Evolutionary conservation across 352 stramenopile species (phyloP).

Genomic region (Globisporangium paroecandrum): DNA sequence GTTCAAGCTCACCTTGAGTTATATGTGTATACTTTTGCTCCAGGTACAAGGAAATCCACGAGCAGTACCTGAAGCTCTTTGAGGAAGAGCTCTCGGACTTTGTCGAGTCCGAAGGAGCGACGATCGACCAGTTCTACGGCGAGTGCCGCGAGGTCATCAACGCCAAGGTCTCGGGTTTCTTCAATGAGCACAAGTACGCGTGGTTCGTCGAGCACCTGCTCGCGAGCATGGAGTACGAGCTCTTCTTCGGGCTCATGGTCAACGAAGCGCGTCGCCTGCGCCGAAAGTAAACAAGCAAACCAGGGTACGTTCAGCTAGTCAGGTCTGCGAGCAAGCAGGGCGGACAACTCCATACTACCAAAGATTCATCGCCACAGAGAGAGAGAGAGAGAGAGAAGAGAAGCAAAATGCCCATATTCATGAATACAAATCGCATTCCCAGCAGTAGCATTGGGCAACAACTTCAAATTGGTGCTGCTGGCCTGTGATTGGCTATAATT

Average conservation of each 20-base stretch:
- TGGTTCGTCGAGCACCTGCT: slow-evolving; percentile 81
- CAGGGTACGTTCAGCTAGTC: neutral
- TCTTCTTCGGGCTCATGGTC: slow-evolving; percentile 78
- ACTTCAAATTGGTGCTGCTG: neutral
- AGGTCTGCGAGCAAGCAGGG: neutral
- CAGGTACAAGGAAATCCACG: slow-evolving; percentile 75
- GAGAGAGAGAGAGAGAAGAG: neutral
- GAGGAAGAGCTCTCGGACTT: slow-evolving; percentile 74
- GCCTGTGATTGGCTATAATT: slow-evolving; percentile 8
- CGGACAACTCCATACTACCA: neutral
- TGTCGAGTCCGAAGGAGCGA: slow-evolving; percentile 59
- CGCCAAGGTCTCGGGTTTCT: slow-evolving; percentile 57
- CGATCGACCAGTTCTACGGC: slow-evolving; percentile 64
- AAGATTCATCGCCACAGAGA: neutral
- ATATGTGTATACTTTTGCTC: neutral
- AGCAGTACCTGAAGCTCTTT: slow-evolving; percentile 72
- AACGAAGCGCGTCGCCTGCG: slow-evolving; percentile 69
- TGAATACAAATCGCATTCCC: neutral
- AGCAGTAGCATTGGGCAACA: neutral
- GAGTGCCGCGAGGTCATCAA: slow-evolving; percentile 65
- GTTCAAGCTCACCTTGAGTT: neutral
- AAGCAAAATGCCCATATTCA: neutral
- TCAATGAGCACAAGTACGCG: slow-evolving; percentile 62
- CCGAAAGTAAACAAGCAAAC: slow-evolving; percentile 37
- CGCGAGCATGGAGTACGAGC: slow-evolving; percentile 79